phyloP scores from a whole-genome alignment of 1,284 basidiomycete genomes.

The Pisolithus thermaeus region DNA sequence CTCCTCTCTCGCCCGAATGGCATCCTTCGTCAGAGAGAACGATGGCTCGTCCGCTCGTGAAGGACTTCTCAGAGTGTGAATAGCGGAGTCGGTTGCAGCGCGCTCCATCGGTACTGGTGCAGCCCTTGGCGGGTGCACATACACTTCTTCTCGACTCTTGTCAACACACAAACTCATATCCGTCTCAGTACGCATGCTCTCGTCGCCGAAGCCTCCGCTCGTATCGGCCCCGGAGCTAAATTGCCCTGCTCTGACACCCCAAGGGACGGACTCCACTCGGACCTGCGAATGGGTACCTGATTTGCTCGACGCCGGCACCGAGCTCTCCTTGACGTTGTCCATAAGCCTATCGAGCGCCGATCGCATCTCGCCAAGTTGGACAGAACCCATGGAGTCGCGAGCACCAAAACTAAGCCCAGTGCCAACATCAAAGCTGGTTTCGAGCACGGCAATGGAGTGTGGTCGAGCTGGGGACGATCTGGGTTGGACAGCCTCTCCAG shows the following conservation, averaged over 20 bases:
- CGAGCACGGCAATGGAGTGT: constrained; percentile 15
- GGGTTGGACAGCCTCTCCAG: constrained; percentile 5
- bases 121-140: constrained; percentile 1
- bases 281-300: constrained; percentile 5
- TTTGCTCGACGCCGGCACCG: constrained; percentile 14
- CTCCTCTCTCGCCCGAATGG: constrained; percentile 60
- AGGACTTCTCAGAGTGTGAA: constrained; percentile 29
- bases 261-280: constrained; percentile 28
- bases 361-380: constrained; percentile 61
- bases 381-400: constrained; percentile 27
- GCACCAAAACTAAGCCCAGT: constrained; percentile 23
- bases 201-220: constrained; percentile 28
- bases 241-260: constrained; percentile 28
- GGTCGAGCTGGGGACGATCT: constrained; percentile 7
- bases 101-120: constrained; percentile 34
- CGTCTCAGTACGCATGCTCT: constrained; percentile 38
- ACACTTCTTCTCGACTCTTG: constrained; percentile 14
- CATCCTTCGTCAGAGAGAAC: constrained; percentile 55
- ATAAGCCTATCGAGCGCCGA: constrained; percentile 74
- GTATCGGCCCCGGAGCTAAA: constrained; percentile 17
- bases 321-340: constrained; percentile 61
- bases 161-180: constrained; percentile 24
- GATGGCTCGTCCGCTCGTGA: constrained; percentile 13
- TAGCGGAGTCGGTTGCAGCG: constrained; percentile 41
- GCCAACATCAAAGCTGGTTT: constrained; percentile 29